Percentiles rank a stretch among this genome's conserved stretches.
Conservation (phyloP, 2,329 filamentous ascomycete genomes). For the Microthyrium microscopicum region DNA sequence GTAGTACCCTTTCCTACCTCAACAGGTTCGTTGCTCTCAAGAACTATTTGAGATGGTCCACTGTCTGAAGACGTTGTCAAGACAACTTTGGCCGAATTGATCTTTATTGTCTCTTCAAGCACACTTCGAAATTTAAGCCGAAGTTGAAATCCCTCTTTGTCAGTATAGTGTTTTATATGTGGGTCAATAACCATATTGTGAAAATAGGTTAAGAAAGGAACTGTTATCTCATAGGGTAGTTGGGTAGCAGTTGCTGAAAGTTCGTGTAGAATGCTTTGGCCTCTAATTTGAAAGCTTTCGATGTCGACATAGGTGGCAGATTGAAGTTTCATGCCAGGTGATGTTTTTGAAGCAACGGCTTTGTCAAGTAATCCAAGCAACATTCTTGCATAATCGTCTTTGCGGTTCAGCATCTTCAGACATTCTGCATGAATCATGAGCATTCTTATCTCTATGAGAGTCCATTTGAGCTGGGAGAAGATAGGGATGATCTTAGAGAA, state of each 20-base stretch:
- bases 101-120: slow-evolving; percentile 49
- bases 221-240: slow-evolving; percentile 44
- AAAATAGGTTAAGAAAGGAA: slow-evolving; percentile 61
- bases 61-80: too few relatives aligned
- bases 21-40: slow-evolving; percentile 33
- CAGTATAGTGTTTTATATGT: slow-evolving; percentile 50
- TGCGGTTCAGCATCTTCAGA: slow-evolving; percentile 56
- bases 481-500: slow-evolving; percentile 65
- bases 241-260: slow-evolving; percentile 22
- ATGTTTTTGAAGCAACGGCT: slow-evolving; percentile 25
- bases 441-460: slow-evolving; percentile 62
- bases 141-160: slow-evolving; percentile 60
- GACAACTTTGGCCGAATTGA: slow-evolving; percentile 53
- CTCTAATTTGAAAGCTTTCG: too few relatives aligned
- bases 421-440: slow-evolving; percentile 74
- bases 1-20: slow-evolving; percentile 39
- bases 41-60: slow-evolving; percentile 59
- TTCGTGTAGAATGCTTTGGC: slow-evolving; percentile 21
- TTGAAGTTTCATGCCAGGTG: slow-evolving; percentile 6
- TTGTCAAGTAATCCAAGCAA: slow-evolving; percentile 60
- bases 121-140: slow-evolving; percentile 53
- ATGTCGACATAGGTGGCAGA: too few relatives aligned
- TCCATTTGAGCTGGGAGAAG: slow-evolving; percentile 67
- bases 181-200: slow-evolving; percentile 49
- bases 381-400: slow-evolving; percentile 64